Base-by-base conservation (phyloP, 2,329 filamentous ascomycete species). In the Chaetoscypha palmicola region DNA sequence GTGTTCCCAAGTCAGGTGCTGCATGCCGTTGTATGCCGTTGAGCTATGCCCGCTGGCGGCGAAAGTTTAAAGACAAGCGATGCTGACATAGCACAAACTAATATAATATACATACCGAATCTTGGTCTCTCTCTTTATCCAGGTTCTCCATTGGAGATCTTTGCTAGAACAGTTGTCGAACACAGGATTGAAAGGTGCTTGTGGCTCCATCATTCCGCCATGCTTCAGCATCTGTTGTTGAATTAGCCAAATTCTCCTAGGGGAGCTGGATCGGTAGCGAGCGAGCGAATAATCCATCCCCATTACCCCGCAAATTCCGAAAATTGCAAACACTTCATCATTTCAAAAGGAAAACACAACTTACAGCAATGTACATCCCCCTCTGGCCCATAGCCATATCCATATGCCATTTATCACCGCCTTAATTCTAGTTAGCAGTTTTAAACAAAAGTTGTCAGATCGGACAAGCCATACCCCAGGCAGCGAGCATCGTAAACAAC, bases 321-420 rank as follows among this genome's bases (percentile, higher is more conserved):
- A n/a, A n/a, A n/a, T n/a, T n/a, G n/a, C n/a, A n/a, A n/a, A n/a
- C n/a, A 20, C 10, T 11, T 20, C 16, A 41, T 10, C 10, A 11
- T 16, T 20, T n/a, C 20, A 17, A 30, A 4, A 38, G 12, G 30
- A 22, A 21, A n/a, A n/a, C 11, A 26, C 21, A 22, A 58, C 71
- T 66, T 55, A 76, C 72, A 46, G 80, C 74, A 47, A 83, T 72
- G 60, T 86, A 86, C 79, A 85, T 85, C 45, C 79, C 79, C 37
- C 80, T 72, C 61, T 85, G 82, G 22, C 81, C 81, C 79, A 85
- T 83, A 32, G 80, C 76, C 51, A 85, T 83, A 56, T 86, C 81
- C 81, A 85, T 86, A 52, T 84, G 77, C 80, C 81, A 85, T 63
- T 85, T 85, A 61, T 86, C 81, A 35, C 82, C 82, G 10, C 34